Evolutionary conservation across 768 basidiomycete genomes (phyloP).

Genomic region (Calocera cornea): DNA sequence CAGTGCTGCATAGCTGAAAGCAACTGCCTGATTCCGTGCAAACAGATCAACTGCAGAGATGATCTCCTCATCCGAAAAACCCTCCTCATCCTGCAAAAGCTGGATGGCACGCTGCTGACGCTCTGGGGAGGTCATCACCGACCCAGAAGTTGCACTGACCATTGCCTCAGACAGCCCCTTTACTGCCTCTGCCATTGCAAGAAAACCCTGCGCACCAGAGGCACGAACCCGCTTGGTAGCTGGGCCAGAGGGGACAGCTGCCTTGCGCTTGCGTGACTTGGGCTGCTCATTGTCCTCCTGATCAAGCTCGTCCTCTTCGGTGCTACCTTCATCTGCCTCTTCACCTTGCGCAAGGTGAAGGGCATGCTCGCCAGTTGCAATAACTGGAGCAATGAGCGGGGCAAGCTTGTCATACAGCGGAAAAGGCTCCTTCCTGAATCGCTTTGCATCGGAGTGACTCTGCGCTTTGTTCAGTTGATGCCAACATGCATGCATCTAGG

Average conservation of each 20-base stretch:
- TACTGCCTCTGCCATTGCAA: not conserved
- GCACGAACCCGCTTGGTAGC: not conserved
- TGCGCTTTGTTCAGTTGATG: not conserved
- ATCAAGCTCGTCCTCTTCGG: not conserved
- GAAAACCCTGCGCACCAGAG: not conserved
- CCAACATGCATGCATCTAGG: not conserved
- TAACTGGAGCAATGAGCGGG: not conserved
- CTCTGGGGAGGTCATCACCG: not conserved
- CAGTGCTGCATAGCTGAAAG: not conserved
- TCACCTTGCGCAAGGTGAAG: not conserved
- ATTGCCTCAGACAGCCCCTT: not conserved
- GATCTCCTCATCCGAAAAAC: not conserved
- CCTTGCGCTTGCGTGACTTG: not conserved
- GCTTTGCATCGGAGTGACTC: not conserved
- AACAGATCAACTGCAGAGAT: not conserved
- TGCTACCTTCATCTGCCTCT: too few relatives aligned
- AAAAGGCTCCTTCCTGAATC: not conserved
- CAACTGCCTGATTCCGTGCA: not conserved
- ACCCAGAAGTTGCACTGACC: not conserved
- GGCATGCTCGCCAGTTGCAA: not conserved
- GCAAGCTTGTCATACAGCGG: not conserved
- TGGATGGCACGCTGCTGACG: not conserved
- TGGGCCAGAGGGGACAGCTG: not conserved
- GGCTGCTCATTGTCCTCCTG: not conserved
- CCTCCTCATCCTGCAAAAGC: not conserved